Base-by-base conservation (phyloP, 2,329 filamentous ascomycete species). In the Claviceps lovelessii region DNA sequence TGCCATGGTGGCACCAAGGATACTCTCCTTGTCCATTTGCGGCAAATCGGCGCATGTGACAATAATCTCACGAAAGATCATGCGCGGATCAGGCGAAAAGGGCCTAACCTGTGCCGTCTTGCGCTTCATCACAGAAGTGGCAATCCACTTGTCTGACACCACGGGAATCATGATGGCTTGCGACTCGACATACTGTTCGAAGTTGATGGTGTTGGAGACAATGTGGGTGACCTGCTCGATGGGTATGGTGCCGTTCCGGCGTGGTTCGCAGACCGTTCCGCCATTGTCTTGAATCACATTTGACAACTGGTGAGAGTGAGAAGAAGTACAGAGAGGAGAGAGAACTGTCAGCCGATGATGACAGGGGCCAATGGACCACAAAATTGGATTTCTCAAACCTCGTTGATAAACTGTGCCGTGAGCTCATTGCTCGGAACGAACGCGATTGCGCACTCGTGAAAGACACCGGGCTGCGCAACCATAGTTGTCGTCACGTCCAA, bases 41-140 rank as follows among this genome's bases (percentile, higher is more conserved):
- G 93, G 93, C 49, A 98, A 81, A 62, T 93, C 87, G 49, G 85
- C 88, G 64, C 88, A 94, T 37, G 84, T 86, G 19, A 96, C 77
- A 33, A 86, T 80, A 46, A 97, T 85, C 61, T 89, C 84, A 52
- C 86, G 87, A 70, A 98, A 88, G 67, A 96, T 93, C 66, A 95
- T 82, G 56, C 86, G 81, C 2, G 91, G 90, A 63, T 98, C 93
- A 1, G 93, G 93, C 49, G 86, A 96, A 68, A 86, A 94, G 17
- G 89, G 86, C 45, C 91, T 83, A 10, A 90, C 81, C 61, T 88
- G 89, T 39, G 84, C 84, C 54, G 85, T 76, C 65, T 86, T 90
- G 55, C 76, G 76, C 62, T 84, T 86, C 28, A 75, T 68, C 2
- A 95, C 68, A 4, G 86, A 93, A 29, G 76, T 75, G 4, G 80